Evolutionary conservation across 805 yeast genomes (phyloP).

Genomic region (Myxozyma sirexii): DNA sequence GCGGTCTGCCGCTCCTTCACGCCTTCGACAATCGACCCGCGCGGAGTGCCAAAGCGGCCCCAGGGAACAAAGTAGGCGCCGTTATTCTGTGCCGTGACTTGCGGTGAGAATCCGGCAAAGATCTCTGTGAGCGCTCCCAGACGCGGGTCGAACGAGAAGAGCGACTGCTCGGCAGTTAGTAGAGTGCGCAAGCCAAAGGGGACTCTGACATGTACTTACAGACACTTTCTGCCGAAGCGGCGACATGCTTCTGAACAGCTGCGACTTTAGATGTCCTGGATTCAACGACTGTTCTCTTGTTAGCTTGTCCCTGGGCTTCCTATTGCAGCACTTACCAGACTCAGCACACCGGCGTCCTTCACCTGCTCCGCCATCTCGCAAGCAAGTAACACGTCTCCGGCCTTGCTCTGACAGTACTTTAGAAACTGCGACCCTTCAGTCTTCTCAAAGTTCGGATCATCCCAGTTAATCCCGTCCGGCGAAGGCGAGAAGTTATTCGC

Average conservation of each 20-base stretch:
- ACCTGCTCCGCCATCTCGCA: constrained; percentile 15
- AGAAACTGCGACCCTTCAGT: constrained; percentile 23
- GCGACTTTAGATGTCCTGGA: constrained; percentile 30
- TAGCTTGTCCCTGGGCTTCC: background rate
- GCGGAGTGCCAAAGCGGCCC: constrained; percentile 45
- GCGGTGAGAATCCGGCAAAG: constrained; percentile 49
- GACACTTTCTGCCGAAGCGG: constrained; percentile 19
- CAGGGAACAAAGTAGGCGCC: constrained; percentile 49
- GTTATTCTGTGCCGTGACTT: constrained; percentile 41
- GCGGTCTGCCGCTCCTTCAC: constrained; percentile 21
- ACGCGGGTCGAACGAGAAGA: constrained; percentile 33
- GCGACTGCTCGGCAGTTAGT: background rate
- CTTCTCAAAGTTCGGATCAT: constrained; percentile 41
- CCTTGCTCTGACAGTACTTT: constrained; percentile 51
- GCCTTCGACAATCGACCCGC: constrained; percentile 23
- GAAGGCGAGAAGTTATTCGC: constrained; percentile 43
- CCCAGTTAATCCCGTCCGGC: constrained; percentile 44
- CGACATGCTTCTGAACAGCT: constrained; percentile 23
- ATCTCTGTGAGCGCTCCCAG: constrained; percentile 53
- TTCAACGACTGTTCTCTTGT: constrained; percentile 21
- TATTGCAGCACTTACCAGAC: constrained; percentile 18
- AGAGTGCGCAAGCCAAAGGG: background rate
- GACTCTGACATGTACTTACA: constrained; percentile 6
- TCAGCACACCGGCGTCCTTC: constrained; percentile 23
- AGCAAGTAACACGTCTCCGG: constrained; percentile 37